These are phyloP conservation scores for Viola pubescens DNA, from an alignment of 441 rosid genomes.

Conservation along the genomic window DNA sequence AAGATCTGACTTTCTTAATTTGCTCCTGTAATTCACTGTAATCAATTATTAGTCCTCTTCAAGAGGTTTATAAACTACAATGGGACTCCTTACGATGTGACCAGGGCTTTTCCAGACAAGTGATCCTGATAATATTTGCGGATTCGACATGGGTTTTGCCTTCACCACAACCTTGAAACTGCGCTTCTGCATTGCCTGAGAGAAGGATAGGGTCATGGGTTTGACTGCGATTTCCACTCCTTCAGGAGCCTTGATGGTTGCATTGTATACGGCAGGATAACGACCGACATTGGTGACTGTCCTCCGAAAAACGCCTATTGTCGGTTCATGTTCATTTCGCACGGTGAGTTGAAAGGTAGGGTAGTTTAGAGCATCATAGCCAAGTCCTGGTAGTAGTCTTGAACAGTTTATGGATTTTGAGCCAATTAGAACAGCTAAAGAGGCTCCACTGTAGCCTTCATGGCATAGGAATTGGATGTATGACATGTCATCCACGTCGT, in stretches of 20 bases:
- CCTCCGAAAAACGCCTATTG: conserved; percentile 33
- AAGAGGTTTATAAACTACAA: conserved; percentile 38
- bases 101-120: conserved; percentile 56
- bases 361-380: conserved; percentile 66
- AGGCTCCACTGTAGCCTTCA: conserved; percentile 53
- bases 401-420: conserved; percentile 47
- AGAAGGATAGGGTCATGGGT: conserved; percentile 44
- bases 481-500: conserved; percentile 52
- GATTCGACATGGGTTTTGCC: conserved; percentile 33
- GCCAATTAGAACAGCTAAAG: conserved; percentile 50
- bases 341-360: conserved; percentile 63
- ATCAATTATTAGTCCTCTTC: background rate
- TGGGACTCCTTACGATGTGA: conserved; percentile 57
- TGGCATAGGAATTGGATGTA: conserved; percentile 58
- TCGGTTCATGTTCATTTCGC: conserved; percentile 26
- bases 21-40: no score
- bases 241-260: conserved; percentile 41
- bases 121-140: conserved; percentile 50
- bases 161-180: conserved; percentile 68
- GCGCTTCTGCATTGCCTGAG: conserved; percentile 37
- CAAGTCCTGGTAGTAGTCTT: conserved; percentile 41
- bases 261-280: conserved; percentile 30
- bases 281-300: conserved; percentile 64
- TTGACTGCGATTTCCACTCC: conserved; percentile 52
- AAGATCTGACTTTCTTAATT: no score